Base-by-base conservation (phyloP, 2,329 filamentous ascomycete genomes). In the Amauroascus verrucosus region DNA sequence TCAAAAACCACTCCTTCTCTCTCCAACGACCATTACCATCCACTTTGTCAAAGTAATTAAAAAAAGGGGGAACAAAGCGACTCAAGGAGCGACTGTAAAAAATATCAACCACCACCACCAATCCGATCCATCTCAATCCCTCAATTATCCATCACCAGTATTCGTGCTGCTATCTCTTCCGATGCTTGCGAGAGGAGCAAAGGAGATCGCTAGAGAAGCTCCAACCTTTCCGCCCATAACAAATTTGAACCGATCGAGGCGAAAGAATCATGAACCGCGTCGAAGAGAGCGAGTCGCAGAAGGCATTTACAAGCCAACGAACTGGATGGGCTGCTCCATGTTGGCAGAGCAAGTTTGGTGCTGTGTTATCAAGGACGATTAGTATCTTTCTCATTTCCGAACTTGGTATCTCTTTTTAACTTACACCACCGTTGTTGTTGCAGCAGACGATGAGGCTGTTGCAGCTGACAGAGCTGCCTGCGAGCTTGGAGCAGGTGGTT, bases 401-500 rank as follows among this genome's bases (percentile, higher is more conserved):
- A n/a, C 6, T 47, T 47, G 18, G 9, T 3, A 16, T 24, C 14
- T 35, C 14, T n/a, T 16, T 26, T 5, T n/a, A 38, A 53, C 55
- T 54, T 46, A 57, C 55, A 9, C 55, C 55, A 0, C 46, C 18
- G 49, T 49, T 57, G 55, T 57, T 57, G 52, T 57, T 57, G 52
- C 55, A 57, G 55, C 55, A 57, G 55, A 57, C 55, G 33, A 57
- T 55, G 37, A 53, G 55, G 48, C 37, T 52, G 55, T 57, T 57
- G 52, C 55, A 57, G 52, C 52, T 54, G 52, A 57, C 55, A 18
- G 37, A 46, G 52, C 41, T 54, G 37, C 55, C 55, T n/a, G 26
- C 8, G 9, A 57, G 48, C 45, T 54, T 54, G 30, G 55, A 51
- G 44, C 55, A 57, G 48, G 55, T 57, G 35, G 52, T 54, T 30